Percentiles rank a stretch among this genome's conserved stretches.
Evolutionary conservation across 2,329 filamentous ascomycete species (phyloP).

Genomic region (Scopulariopsis brevicaulis): DNA sequence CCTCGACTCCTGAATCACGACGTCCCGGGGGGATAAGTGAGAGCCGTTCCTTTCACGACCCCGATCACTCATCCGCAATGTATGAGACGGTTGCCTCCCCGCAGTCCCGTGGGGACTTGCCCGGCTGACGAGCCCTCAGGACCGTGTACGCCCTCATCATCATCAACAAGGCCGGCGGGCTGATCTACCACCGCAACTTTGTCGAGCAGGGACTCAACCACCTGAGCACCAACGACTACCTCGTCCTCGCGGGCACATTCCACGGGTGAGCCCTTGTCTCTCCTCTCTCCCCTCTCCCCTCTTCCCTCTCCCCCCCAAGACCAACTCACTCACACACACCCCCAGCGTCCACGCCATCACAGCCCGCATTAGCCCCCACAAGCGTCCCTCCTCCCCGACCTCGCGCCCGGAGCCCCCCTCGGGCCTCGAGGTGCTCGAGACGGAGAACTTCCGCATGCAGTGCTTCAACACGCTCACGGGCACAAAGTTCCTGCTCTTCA

Average conservation of each 20-base stretch:
- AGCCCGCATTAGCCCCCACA: slow-evolving; percentile 47
- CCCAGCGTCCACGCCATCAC: slow-evolving; percentile 58
- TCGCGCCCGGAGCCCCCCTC: slow-evolving; percentile 53
- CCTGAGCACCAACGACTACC: slow-evolving; percentile 89
- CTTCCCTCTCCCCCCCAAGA: neutral
- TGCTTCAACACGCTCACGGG: slow-evolving; percentile 94
- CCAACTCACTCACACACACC: neutral
- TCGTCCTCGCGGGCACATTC: slow-evolving; percentile 93
- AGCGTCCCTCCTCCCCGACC: slow-evolving; percentile 23
- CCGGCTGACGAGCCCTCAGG: slow-evolving; percentile 41
- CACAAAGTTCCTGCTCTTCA: slow-evolving; percentile 92
- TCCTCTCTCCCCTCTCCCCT: slow-evolving; percentile 12
- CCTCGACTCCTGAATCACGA: neutral
- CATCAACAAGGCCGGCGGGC: slow-evolving; percentile 95
- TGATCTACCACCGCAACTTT: slow-evolving; percentile 94
- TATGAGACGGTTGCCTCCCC: neutral
- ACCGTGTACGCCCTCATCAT: slow-evolving; percentile 91
- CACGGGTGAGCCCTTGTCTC: slow-evolving; percentile 52
- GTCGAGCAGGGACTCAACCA: slow-evolving; percentile 75
- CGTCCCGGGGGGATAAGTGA: neutral
- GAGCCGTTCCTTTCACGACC: neutral
- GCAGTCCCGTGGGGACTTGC: neutral
- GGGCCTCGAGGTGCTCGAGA: slow-evolving; percentile 87
- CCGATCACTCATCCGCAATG: neutral
- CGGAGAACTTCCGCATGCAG: slow-evolving; percentile 86